These are phyloP conservation scores for Alternaria gansuensis DNA, from an alignment of 2,329 filamentous ascomycete species.

Conservation along the genomic window DNA sequence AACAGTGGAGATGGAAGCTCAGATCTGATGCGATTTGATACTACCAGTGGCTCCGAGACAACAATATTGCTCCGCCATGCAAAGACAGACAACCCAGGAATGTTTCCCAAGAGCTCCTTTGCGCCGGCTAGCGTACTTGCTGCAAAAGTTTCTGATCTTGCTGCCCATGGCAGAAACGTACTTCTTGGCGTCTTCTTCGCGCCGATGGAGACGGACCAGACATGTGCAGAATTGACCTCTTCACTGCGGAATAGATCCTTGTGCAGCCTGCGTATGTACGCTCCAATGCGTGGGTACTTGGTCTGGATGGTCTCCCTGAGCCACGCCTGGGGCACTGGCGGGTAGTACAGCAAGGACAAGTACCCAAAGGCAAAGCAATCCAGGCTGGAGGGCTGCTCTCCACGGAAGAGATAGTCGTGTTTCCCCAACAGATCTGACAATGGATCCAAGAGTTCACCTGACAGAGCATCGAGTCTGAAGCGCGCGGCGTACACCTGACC, in stretches of 20 bases:
- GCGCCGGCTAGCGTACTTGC: constrained; percentile 24
- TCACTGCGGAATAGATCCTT: constrained; percentile 36
- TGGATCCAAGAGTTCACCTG: constrained; percentile 73
- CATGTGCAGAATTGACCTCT: constrained; percentile 33
- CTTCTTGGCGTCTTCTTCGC: constrained; percentile 9
- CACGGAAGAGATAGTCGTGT: constrained; percentile 65
- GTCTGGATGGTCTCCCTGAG: constrained; percentile 64
- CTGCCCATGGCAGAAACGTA: constrained; percentile 39
- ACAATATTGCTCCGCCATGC: constrained; percentile 21
- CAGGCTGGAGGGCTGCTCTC: constrained; percentile 66
- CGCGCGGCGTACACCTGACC: constrained; percentile 73
- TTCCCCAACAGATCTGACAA: constrained; percentile 69
- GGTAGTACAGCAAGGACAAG: constrained; percentile 74
- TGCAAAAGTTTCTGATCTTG: constrained; percentile 22
- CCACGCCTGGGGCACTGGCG: constrained; percentile 70
- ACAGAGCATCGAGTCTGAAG: constrained; percentile 79
- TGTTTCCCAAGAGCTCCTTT: constrained; percentile 35
- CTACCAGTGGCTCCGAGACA: constrained; percentile 15
- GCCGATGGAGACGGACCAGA: constrained; percentile 41
- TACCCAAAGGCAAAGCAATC: constrained; percentile 87
- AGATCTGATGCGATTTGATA: constrained; percentile 28
- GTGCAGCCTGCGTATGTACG: constrained; percentile 52
- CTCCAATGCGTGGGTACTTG: constrained; percentile 55
- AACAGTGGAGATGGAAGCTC: constrained; percentile 43
- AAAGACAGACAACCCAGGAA: constrained; percentile 38